Percentiles rank a stretch among this genome's conserved stretches.
These are phyloP conservation scores for Aspergillus sp. DNA, from an alignment of 2,329 filamentous ascomycete genomes.

Conservation along the genomic window DNA sequence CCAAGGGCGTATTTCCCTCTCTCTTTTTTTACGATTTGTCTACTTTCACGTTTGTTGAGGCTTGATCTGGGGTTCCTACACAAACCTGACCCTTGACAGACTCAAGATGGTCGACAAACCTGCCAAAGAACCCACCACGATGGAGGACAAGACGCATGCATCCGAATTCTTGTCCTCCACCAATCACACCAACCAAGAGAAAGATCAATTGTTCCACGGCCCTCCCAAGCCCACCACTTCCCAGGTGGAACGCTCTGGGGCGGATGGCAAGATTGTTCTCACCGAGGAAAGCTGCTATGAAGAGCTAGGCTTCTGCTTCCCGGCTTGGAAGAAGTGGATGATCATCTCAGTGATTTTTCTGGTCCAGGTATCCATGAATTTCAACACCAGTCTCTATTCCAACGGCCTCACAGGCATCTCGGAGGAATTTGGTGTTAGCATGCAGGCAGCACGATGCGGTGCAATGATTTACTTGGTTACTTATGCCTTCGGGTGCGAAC, in stretches of 20 bases:
- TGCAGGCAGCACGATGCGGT: slow-evolving; percentile 68
- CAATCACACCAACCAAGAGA: too few species aligned
- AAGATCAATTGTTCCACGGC: too few species aligned
- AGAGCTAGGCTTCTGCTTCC: slow-evolving; percentile 63
- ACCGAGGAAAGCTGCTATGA: slow-evolving; percentile 63
- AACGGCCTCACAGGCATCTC: slow-evolving; percentile 67
- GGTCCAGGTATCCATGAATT: slow-evolving; percentile 76
- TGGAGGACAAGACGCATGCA: too few species aligned
- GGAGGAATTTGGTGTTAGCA: slow-evolving; percentile 66
- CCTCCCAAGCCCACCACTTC: slow-evolving; percentile 6
- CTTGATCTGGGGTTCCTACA: too few species aligned
- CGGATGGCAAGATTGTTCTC: slow-evolving; percentile 35
- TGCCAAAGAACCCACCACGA: too few species aligned
- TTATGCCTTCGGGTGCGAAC: slow-evolving; percentile 83
- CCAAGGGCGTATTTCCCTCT: too few species aligned
- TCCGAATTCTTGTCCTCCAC: too few species aligned
- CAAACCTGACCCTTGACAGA: too few species aligned
- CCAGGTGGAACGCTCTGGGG: too few species aligned
- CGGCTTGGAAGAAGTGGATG: slow-evolving; percentile 66
- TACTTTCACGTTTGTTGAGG: too few species aligned
- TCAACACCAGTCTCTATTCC: slow-evolving; percentile 73
- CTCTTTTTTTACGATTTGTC: too few species aligned
- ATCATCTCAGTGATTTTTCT: slow-evolving; percentile 71
- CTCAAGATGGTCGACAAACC: too few species aligned
- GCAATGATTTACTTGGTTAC: slow-evolving; percentile 75